Evolutionary conservation across 2,329 filamentous ascomycete genomes (phyloP), one percentile per base, ranked within the genome.

Genomic region (Pseudogymnoascus sp.): DNA sequence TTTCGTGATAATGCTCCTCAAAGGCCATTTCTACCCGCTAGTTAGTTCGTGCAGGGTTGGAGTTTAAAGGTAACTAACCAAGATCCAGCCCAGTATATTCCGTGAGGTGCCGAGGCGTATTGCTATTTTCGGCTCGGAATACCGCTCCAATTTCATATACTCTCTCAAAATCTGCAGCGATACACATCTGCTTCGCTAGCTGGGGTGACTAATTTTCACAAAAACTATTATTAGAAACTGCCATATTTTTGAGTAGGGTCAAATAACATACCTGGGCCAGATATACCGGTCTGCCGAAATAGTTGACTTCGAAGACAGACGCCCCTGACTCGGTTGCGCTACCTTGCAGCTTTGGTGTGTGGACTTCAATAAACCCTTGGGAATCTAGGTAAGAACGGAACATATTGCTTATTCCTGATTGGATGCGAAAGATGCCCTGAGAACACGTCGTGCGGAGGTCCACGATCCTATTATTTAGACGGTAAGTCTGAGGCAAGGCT

Each of bases 81-180:
- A 97, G 76, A 81, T 97, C 93, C 31, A 97, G 80, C 63, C 93
- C 93, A 4, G 92, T 97, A 74, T 96, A 97, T 74, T 97, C 93
- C 0, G 93, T 96, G 80, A 97, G 80, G 74, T 97, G 93, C 39
- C 93, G 87, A 72, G 96, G 93, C 0, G 93, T 97, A 75, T 97
- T 97, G 72, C 90, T 96, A 78, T 97, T 96, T 74, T 97, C 93
- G 0, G 93, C 93, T 69, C 93, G 86, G 81, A 97, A 97, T 5
- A 97, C 92, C 1, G 90, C 87, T 14, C 91, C 91, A 67, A 95
- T 87, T 73, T 97, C 93, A 71, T 93, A 97, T 5, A 97, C 93
- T 61, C 87, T 86, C 64, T 88, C 88, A 73, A 96, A 95, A 73
- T 97, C 93, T 29, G 92, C 88, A 4, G 91, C 90, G 42, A 97